Conservation (phyloP, 306 rosid species). For the Luffa aegyptiaca region DNA sequence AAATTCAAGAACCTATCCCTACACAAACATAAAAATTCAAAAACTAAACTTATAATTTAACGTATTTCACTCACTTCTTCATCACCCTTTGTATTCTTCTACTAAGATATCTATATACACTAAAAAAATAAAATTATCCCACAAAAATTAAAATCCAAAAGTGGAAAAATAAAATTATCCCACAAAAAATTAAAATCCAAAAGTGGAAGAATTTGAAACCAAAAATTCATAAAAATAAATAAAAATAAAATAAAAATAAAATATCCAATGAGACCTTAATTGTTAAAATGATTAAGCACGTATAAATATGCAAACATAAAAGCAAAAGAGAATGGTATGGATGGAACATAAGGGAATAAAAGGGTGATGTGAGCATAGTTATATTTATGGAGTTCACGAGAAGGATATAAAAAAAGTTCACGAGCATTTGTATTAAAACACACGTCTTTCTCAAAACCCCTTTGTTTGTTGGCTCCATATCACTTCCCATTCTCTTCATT, state of each 20-base stretch:
- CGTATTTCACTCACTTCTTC: no score
- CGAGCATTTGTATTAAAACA: neutral
- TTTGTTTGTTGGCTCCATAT: neutral
- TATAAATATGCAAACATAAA: neutral
- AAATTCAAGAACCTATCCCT: no score
- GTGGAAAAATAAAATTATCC: no score
- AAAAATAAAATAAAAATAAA: no score
- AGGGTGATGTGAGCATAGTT: neutral
- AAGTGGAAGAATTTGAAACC: neutral
- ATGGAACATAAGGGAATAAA: neutral
- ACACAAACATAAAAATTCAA: neutral
- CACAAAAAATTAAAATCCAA: neutral
- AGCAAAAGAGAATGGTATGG: neutral
- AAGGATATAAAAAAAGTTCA: neutral
- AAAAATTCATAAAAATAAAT: neutral
- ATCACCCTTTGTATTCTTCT: no score
- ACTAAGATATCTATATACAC: no score
- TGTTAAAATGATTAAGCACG: neutral
- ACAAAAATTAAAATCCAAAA: no score
- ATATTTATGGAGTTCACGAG: conserved; percentile 9
- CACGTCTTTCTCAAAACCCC: neutral
- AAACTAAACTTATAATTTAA: no score
- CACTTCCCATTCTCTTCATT: neutral
- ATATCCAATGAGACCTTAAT: neutral
- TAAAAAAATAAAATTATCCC: no score